phyloP scores from a whole-genome alignment of 179 eudicot genomes.

The Beta corolliflora region DNA sequence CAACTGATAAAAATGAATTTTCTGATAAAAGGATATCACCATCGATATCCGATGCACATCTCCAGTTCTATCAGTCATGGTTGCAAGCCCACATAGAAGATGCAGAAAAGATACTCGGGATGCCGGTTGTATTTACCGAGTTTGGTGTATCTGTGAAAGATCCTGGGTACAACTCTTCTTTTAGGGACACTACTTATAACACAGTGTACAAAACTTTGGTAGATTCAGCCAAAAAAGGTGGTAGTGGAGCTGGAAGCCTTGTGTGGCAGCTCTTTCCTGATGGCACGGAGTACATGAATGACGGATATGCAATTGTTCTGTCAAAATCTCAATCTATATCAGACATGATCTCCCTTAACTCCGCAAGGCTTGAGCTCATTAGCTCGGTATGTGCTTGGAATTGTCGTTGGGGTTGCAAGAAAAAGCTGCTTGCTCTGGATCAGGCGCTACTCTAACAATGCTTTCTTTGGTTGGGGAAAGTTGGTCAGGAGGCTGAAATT shows the following conservation, averaged over 20 bases:
- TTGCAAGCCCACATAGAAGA: constrained; percentile 83
- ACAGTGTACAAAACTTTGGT: constrained; percentile 53
- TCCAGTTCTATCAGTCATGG: constrained; percentile 71
- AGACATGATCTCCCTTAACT: constrained; percentile 57
- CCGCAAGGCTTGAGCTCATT: constrained; percentile 49
- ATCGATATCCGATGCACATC: constrained; percentile 45
- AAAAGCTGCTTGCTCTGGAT: constrained; percentile 32
- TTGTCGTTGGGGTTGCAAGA: constrained; percentile 79
- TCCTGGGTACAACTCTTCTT: constrained; percentile 64
- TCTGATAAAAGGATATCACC: constrained; percentile 46
- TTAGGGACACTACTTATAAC: constrained; percentile 50
- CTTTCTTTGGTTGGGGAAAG: background rate
- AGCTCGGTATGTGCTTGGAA: constrained; percentile 56
- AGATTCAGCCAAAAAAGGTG: constrained; percentile 70
- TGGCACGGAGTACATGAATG: constrained; percentile 83
- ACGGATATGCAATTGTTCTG: constrained; percentile 69
- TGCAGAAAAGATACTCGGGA: constrained; percentile 57
- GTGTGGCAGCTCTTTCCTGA: constrained; percentile 88
- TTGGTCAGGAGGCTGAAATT: background rate
- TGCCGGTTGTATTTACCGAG: constrained; percentile 78
- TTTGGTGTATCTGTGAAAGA: constrained; percentile 76
- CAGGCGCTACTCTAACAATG: constrained; percentile 1
- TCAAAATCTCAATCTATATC: constrained; percentile 55
- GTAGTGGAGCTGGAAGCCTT: constrained; percentile 76
- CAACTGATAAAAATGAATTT: constrained; percentile 7